Conservation (phyloP, 345 rosid genomes). For the Schrenkiella parvula region DNA sequence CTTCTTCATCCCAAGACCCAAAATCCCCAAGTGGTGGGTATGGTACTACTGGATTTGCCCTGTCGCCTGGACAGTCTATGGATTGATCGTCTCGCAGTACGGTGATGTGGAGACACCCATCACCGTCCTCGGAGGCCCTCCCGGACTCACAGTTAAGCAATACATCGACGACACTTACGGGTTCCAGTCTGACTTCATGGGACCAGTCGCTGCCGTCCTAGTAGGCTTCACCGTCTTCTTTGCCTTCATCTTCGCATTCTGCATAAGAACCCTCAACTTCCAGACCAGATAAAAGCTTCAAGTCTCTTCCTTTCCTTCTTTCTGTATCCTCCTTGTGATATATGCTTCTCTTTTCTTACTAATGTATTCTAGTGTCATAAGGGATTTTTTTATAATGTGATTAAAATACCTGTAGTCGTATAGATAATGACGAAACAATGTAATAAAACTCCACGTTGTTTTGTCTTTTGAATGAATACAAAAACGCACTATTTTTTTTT, state of each 20-base stretch:
- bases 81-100: conserved; percentile 57
- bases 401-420: background rate
- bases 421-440: conserved; percentile 24
- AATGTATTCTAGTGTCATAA: conserved; percentile 2
- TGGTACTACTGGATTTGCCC: conserved; percentile 94
- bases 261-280: conserved; percentile 78
- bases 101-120: conserved; percentile 44
- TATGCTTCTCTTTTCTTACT: background rate
- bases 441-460: background rate
- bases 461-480: background rate
- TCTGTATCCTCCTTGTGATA: background rate
- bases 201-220: conserved; percentile 58
- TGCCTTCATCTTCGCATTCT: conserved; percentile 64
- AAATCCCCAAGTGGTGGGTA: conserved; percentile 77
- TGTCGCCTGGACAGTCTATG: conserved; percentile 71
- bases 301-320: background rate
- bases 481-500: background rate
- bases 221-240: conserved; percentile 56
- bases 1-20: conserved; percentile 88
- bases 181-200: conserved; percentile 63
- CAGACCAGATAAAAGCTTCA: conserved; percentile 32
- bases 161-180: conserved; percentile 50
- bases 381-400: background rate
- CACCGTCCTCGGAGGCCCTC: conserved; percentile 28
- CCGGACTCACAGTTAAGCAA: conserved; percentile 29